Evolutionary conservation across 129 eudicot genomes (phyloP).

Genomic region (Flaveria brownii): DNA sequence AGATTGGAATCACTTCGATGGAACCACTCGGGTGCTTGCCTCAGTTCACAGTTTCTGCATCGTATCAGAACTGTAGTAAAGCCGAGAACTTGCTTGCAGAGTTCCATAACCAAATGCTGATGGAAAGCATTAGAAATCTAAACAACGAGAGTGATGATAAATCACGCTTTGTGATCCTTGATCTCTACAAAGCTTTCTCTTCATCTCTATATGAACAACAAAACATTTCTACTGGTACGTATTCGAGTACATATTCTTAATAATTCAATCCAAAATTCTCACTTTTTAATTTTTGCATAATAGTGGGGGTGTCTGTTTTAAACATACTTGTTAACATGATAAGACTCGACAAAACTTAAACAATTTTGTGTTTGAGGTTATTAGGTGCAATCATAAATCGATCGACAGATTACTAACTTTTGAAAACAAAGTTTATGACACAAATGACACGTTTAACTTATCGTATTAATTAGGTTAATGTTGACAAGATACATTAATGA

Average conservation of each 20-base stretch:
- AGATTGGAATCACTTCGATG: constrained; percentile 54
- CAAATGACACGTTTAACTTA: no score
- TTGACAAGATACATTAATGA: no score
- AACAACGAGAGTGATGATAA: constrained; percentile 37
- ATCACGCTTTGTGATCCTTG: constrained; percentile 40
- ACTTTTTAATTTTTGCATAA: no score
- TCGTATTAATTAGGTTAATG: no score
- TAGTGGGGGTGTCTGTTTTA: no score
- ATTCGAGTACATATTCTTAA: background rate
- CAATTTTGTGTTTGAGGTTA: no score
- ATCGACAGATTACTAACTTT: no score
- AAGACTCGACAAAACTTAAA: no score
- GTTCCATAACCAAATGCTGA: constrained; percentile 52
- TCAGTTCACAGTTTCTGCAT: constrained; percentile 32
- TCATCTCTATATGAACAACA: constrained; percentile 34
- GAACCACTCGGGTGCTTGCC: constrained; percentile 78
- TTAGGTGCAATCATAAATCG: no score
- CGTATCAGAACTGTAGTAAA: constrained; percentile 47
- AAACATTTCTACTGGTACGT: constrained; percentile 38
- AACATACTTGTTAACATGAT: no score
- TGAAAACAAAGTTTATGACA: no score
- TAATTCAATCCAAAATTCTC: background rate
- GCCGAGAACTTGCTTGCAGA: constrained; percentile 36
- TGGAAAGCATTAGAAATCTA: constrained; percentile 33
- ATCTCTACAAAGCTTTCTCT: constrained; percentile 62